phyloP scores from a whole-genome alignment of 176 grass and related monocot genomes.

The Cymbopogon citratus region DNA sequence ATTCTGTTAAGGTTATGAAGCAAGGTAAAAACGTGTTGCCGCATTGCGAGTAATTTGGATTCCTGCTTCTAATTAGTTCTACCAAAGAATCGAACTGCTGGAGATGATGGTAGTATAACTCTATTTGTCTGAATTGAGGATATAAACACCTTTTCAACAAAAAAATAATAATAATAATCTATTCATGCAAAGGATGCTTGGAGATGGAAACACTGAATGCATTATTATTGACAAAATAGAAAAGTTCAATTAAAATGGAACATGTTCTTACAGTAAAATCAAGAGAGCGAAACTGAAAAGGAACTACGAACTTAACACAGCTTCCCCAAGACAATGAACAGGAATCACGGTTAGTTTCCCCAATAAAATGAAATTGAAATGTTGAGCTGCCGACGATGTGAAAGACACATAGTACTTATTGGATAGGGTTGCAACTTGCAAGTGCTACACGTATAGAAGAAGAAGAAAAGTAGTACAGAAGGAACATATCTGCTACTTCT shows the following conservation, averaged over 20 bases:
- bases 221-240: not conserved
- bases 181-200: not conserved
- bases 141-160: not conserved
- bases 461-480: not conserved
- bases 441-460: not conserved
- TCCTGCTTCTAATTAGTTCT: not conserved
- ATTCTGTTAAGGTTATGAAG: not conserved
- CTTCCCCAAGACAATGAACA: not conserved
- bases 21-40: not conserved
- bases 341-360: not conserved
- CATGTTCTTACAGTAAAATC: not conserved
- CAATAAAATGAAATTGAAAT: not conserved
- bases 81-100: not conserved
- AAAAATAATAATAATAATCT: not conserved
- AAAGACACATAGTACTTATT: not conserved
- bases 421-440: not conserved
- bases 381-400: not conserved
- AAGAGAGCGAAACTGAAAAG: not conserved
- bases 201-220: not conserved
- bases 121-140: not conserved
- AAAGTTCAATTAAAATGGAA: not conserved
- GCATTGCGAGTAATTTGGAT: not conserved
- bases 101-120: not conserved
- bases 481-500: not conserved
- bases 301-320: not conserved